Percentiles rank a stretch among this genome's conserved stretches.
phyloP scores from a whole-genome alignment of 177 flowering plant genomes.

The Telopea speciosissima region DNA sequence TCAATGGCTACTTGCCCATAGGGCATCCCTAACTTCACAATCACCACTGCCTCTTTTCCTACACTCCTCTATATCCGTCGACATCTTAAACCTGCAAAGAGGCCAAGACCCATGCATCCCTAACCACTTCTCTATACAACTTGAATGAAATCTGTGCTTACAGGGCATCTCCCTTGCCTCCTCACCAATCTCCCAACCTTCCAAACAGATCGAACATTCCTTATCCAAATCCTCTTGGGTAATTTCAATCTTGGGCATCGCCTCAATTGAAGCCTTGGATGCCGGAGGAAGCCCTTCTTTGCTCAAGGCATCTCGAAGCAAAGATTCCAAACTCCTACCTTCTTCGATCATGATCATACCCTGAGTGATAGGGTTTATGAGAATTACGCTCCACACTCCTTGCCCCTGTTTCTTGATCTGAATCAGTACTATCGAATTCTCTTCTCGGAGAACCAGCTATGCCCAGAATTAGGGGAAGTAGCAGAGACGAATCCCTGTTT shows the following conservation, averaged over 20 bases:
- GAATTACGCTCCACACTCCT: conserved; percentile 20
- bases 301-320: conserved; percentile 12
- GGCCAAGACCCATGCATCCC: conserved; percentile 77
- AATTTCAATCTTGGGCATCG: conserved; percentile 42
- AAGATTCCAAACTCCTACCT: conserved; percentile 20
- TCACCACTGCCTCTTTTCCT: conserved; percentile 15
- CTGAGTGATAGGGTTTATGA: conserved; percentile 47
- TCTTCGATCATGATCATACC: conserved; percentile 41
- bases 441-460: conserved; percentile 7
- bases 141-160: conserved; percentile 55
- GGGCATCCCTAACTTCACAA: conserved; percentile 1
- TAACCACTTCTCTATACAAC: conserved; percentile 71
- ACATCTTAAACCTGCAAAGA: conserved; percentile 66
- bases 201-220: conserved; percentile 67
- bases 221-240: conserved; percentile 18
- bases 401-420: conserved; percentile 21
- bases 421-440: conserved; percentile 6
- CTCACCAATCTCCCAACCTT: conserved; percentile 41
- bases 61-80: conserved; percentile 39
- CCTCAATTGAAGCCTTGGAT: conserved; percentile 57
- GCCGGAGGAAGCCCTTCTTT: conserved; percentile 64
- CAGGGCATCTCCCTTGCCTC: conserved; percentile 74
- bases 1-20: conserved; percentile 75
- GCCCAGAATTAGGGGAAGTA: conserved; percentile 44
- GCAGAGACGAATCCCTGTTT: conserved; percentile 37